These are phyloP conservation scores for Trichoderma semiorbis DNA, from an alignment of 2,329 filamentous ascomycete species.

Conservation along the genomic window DNA sequence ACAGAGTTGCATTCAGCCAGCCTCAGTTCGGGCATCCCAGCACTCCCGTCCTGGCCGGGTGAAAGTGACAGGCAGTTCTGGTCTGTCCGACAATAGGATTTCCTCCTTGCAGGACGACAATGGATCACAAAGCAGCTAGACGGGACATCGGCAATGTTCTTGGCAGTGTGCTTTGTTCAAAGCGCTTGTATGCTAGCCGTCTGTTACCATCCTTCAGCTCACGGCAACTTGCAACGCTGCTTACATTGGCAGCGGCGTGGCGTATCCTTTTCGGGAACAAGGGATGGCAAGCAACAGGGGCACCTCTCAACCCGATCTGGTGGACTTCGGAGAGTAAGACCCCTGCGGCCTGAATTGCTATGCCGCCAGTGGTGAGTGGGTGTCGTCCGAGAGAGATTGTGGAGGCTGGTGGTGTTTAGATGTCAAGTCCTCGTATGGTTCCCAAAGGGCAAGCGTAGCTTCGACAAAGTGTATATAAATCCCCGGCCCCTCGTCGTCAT, in stretches of 20 bases:
- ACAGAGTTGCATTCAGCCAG: not conserved
- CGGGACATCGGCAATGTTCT: not conserved
- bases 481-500: not conserved
- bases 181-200: not conserved
- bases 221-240: not conserved
- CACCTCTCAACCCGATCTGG: not conserved
- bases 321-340: not conserved
- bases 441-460: not conserved
- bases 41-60: not conserved
- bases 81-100: not conserved
- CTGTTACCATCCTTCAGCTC: not conserved
- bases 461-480: slow-evolving; percentile 11
- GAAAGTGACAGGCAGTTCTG: not conserved
- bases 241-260: not conserved
- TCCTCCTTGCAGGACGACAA: not conserved
- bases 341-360: not conserved
- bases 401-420: not conserved
- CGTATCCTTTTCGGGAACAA: not conserved
- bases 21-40: not conserved
- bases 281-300: not conserved
- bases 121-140: not conserved
- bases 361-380: not conserved
- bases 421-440: not conserved
- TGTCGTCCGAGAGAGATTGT: not conserved
- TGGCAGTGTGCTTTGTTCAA: not conserved